These are phyloP conservation scores for Wallacemonas sp. DNA, from an alignment of 208 protist species.

Conservation along the genomic window DNA sequence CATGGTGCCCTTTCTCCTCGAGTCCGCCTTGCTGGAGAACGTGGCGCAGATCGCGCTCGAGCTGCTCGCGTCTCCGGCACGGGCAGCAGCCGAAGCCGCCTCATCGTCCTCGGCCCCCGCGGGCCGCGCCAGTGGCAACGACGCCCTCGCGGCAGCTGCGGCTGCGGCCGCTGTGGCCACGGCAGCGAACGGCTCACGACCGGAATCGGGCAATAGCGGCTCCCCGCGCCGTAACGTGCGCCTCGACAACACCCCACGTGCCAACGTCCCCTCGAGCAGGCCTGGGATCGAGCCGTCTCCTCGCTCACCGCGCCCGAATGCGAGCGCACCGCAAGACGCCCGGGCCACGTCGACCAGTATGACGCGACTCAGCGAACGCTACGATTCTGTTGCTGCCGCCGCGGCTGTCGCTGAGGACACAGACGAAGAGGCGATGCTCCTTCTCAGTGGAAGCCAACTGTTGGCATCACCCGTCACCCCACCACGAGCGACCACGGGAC, in stretches of 20 bases:
- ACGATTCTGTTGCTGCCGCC: not conserved
- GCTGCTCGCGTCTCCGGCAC: conserved; percentile 4
- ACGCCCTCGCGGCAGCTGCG: not conserved
- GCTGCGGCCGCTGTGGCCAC: too few relatives aligned
- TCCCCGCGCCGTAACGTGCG: too few relatives aligned
- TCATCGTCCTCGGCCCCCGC: not conserved
- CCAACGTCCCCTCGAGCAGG: too few relatives aligned
- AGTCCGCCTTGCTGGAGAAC: not conserved
- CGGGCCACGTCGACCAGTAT: not conserved
- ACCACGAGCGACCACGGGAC: too few relatives aligned
- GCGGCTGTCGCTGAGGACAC: not conserved
- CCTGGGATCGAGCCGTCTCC: too few relatives aligned
- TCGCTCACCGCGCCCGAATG: conserved; percentile 1
- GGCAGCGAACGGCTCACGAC: too few relatives aligned
- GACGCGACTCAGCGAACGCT: not conserved
- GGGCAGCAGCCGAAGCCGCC: not conserved
- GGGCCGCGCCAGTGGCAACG: not conserved
- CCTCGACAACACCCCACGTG: too few relatives aligned
- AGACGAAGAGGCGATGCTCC: not conserved
- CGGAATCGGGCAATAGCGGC: too few relatives aligned
- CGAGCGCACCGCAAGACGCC: too few relatives aligned
- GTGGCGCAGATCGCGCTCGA: conserved; percentile 4
- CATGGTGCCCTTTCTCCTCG: conserved; percentile 12
- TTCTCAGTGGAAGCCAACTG: not conserved
- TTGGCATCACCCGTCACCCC: conserved; percentile 6